These are phyloP conservation scores for Leucosporidium yakuticum DNA, from an alignment of 768 basidiomycete species.

Conservation along the genomic window DNA sequence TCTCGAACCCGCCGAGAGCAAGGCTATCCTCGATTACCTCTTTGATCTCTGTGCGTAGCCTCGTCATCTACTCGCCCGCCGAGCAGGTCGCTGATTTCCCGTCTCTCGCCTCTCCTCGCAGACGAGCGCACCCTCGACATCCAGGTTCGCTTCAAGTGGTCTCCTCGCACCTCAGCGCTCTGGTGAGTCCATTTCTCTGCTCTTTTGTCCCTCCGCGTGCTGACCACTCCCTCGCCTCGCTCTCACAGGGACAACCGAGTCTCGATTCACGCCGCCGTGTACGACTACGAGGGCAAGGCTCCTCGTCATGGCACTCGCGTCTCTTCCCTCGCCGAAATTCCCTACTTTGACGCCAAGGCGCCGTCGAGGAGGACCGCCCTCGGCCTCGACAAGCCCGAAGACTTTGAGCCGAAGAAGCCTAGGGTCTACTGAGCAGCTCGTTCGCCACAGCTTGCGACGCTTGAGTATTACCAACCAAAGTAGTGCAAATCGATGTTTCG, in stretches of 20 bases:
- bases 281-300: constrained; percentile 33
- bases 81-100: no score
- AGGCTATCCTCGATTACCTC: constrained; percentile 31
- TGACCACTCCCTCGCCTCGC: neutral
- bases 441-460: no score
- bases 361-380: constrained; percentile 8
- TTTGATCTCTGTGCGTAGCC: constrained; percentile 20
- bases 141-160: constrained; percentile 42
- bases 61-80: no score
- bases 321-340: neutral
- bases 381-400: constrained; percentile 10
- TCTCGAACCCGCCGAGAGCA: constrained; percentile 33
- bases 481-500: no score
- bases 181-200: neutral
- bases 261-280: constrained; percentile 33
- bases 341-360: neutral
- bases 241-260: constrained; percentile 10
- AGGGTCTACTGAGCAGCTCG: neutral
- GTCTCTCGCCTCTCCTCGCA: no score
- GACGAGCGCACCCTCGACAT: constrained; percentile 37
- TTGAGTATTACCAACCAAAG: no score
- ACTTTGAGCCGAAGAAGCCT: neutral
- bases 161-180: constrained; percentile 40
- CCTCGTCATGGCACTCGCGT: constrained; percentile 2
- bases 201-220: neutral